Evolutionary conservation across 2,329 filamentous ascomycete species (phyloP).

Genomic region (Neofusicoccum sp.): DNA sequence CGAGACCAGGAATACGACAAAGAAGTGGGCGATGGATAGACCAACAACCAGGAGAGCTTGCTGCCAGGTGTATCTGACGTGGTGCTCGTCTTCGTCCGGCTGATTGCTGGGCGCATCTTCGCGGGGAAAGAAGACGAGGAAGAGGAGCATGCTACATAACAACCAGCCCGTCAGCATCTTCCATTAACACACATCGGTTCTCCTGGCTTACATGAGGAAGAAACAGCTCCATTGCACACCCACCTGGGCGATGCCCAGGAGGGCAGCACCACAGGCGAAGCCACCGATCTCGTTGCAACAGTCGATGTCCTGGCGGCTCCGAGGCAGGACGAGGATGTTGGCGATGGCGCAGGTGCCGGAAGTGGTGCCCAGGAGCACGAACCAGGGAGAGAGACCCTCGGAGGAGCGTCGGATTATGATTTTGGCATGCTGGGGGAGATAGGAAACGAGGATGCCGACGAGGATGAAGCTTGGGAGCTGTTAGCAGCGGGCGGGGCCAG

Average conservation of each 20-base stretch:
- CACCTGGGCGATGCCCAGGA: conserved; percentile 88
- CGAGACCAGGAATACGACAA: conserved; percentile 64
- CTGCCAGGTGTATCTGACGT: conserved; percentile 59
- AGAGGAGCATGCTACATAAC: conserved; percentile 85
- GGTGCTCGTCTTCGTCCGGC: conserved; percentile 27
- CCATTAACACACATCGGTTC: not conserved
- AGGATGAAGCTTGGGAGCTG: conserved; percentile 63
- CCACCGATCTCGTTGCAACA: conserved; percentile 82
- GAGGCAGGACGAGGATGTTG: conserved; percentile 86
- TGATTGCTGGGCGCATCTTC: conserved; percentile 21
- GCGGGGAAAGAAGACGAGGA: conserved; percentile 82
- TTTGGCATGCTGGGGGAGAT: conserved; percentile 90
- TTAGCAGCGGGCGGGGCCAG: conserved; percentile 4
- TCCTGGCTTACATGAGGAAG: conserved; percentile 71
- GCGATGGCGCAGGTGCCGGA: conserved; percentile 85
- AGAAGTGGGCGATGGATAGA: conserved; percentile 70
- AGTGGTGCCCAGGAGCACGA: conserved; percentile 88
- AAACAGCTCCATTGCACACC: conserved; percentile 92
- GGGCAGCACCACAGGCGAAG: conserved; percentile 78
- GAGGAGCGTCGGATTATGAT: conserved; percentile 84
- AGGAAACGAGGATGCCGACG: conserved; percentile 84
- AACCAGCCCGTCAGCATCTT: not conserved
- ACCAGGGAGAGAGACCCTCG: conserved; percentile 93
- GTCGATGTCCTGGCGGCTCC: conserved; percentile 75
- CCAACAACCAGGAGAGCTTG: conserved; percentile 75